Conservation (phyloP, 1,139 yeast species). For the Hyphopichia khmerensis region DNA sequence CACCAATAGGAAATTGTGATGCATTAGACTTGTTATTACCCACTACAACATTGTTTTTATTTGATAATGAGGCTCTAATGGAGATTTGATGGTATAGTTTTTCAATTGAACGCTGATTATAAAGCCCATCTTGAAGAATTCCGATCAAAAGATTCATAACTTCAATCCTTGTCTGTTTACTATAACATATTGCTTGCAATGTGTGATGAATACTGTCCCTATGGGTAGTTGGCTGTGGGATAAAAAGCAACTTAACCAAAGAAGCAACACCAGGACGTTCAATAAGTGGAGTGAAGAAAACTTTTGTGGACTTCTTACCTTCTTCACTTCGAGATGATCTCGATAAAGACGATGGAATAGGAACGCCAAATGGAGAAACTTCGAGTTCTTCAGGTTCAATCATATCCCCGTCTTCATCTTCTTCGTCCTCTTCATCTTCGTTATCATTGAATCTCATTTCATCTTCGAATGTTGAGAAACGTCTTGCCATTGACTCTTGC, state of each 20-base stretch:
- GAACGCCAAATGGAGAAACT: neutral
- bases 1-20: slow-evolving; percentile 52
- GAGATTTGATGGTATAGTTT: slow-evolving; percentile 62
- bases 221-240: slow-evolving; percentile 67
- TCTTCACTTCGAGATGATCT: neutral
- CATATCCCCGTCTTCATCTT: slow-evolving; percentile 18
- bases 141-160: slow-evolving; percentile 69
- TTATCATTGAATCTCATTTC: slow-evolving; percentile 17
- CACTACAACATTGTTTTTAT: slow-evolving; percentile 1
- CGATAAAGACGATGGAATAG: neutral
- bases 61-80: slow-evolving; percentile 20
- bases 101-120: slow-evolving; percentile 61
- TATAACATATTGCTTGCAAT: slow-evolving; percentile 66
- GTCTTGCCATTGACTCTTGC: slow-evolving; percentile 57
- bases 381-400: slow-evolving; percentile 15
- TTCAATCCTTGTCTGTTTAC: slow-evolving; percentile 77
- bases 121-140: slow-evolving; percentile 72
- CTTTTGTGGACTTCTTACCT: slow-evolving; percentile 26
- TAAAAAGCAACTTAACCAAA: slow-evolving; percentile 65
- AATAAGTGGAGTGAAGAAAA: slow-evolving; percentile 63
- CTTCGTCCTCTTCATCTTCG: slow-evolving; percentile 22
- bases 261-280: slow-evolving; percentile 80
- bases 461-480: slow-evolving; percentile 29
- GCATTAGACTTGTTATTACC: slow-evolving; percentile 5
- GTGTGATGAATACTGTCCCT: slow-evolving; percentile 68